Conservation (phyloP, 805 yeast species). For the Saccharomycopsis malanga region DNA sequence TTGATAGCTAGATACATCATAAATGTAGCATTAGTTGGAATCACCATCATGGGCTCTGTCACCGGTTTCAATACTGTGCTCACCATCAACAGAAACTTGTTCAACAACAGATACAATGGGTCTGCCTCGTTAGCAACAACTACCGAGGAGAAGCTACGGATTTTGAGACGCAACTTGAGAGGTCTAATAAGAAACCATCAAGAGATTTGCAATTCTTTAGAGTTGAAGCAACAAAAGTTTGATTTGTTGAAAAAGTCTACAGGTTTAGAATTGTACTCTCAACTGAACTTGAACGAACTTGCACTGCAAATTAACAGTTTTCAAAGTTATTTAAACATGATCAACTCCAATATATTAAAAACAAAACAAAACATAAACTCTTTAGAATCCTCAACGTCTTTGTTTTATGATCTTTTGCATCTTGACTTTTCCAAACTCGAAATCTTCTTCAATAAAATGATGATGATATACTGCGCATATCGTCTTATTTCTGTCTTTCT, state of each 20-base stretch:
- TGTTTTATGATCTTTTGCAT: conserved; percentile 9
- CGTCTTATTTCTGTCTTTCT: conserved; percentile 9
- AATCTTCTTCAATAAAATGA: background rate
- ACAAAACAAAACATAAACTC: conserved; percentile 5
- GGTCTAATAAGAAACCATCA: conserved; percentile 1
- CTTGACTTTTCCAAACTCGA: conserved; percentile 6
- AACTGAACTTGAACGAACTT: conserved; percentile 8
- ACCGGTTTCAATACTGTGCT: conserved; percentile 17
- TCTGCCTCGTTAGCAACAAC: no score
- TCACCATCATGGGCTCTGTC: conserved; percentile 17
- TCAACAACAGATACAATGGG: background rate
- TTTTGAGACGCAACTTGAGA: conserved; percentile 4
- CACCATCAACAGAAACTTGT: background rate
- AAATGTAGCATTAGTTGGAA: conserved; percentile 13
- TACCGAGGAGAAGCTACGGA: background rate
- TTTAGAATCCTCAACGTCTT: conserved; percentile 10
- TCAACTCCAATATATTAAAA: conserved; percentile 4
- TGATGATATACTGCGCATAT: conserved; percentile 14
- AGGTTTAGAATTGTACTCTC: conserved; percentile 8
- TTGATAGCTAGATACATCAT: conserved; percentile 2
- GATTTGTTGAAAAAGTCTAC: background rate
- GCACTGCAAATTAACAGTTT: conserved; percentile 1
- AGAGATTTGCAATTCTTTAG: conserved; percentile 1
- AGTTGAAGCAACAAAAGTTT: background rate
- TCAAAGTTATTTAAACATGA: conserved; percentile 6